Conservation (phyloP, 495 filamentous ascomycete species). For the Durotheca rogersii region DNA sequence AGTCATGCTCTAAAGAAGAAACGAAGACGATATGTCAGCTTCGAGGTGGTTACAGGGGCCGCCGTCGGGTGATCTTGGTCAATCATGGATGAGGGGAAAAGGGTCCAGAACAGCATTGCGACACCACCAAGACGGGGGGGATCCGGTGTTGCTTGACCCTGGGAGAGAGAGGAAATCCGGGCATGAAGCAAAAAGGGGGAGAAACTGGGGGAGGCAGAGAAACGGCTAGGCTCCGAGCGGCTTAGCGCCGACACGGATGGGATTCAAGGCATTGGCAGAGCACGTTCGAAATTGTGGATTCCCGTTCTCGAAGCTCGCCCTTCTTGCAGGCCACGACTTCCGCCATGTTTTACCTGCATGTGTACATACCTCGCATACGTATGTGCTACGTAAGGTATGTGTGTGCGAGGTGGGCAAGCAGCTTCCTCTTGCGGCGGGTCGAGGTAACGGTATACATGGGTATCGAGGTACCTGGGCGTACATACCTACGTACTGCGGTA, state of each 20-base stretch:
- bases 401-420: too few relatives aligned
- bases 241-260: conserved; percentile 3
- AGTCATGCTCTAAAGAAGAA: conserved; percentile 2
- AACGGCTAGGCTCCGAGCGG: conserved; percentile 8
- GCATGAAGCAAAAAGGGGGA: background rate
- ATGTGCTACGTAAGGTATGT: too few relatives aligned
- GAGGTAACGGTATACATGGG: too few relatives aligned
- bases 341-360: background rate
- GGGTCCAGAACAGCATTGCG: conserved; percentile 28
- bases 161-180: too few relatives aligned
- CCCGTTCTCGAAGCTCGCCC: background rate
- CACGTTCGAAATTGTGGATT: background rate
- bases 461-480: too few relatives aligned
- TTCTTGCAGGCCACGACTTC: background rate
- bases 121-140: conserved; percentile 14
- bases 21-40: background rate
- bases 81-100: conserved; percentile 32
- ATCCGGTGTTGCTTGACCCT: conserved; percentile 15
- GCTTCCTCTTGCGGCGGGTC: too few relatives aligned
- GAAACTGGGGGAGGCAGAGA: conserved; percentile 6
- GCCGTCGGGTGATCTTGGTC: conserved; percentile 29
- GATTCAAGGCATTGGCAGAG: background rate
- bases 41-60: conserved; percentile 11
- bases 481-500: too few relatives aligned
- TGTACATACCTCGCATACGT: background rate